Percentiles rank a stretch among this genome's conserved stretches.
Conservation (phyloP, 306 rosid genomes). For the Dalbergia oliveri region DNA sequence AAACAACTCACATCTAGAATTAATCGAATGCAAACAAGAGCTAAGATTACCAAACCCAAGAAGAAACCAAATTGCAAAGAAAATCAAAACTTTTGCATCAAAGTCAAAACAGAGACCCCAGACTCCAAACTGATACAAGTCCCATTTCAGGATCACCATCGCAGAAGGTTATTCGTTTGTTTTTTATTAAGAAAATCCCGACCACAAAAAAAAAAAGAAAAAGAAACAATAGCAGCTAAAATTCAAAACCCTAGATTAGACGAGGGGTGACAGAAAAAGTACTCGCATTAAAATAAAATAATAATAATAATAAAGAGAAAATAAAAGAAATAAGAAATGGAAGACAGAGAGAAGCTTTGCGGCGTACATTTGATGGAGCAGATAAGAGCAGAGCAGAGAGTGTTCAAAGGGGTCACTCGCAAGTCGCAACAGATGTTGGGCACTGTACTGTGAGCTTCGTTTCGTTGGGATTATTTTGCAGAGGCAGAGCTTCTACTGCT, state of each 20-base stretch:
- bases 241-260: conserved; percentile 47
- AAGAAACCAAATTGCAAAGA: not conserved
- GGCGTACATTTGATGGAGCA: conserved; percentile 42
- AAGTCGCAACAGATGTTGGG: not conserved
- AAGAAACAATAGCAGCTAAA: conserved; percentile 5
- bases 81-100: not conserved
- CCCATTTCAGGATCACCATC: not conserved
- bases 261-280: not conserved
- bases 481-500: not conserved
- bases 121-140: not conserved
- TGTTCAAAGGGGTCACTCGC: not conserved
- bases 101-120: not conserved
- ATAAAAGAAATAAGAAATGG: not conserved
- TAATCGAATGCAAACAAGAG: not conserved
- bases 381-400: not conserved
- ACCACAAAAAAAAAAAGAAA: not conserved
- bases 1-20: not conserved
- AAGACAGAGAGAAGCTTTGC: conserved; percentile 22
- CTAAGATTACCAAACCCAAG: not conserved
- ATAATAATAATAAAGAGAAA: not conserved
- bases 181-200: not conserved
- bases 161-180: not conserved
- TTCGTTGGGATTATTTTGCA: not conserved
- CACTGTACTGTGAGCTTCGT: not conserved
- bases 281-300: not conserved